phyloP scores from a whole-genome alignment of 2,329 filamentous ascomycete genomes.

The Aulographum hederae region DNA sequence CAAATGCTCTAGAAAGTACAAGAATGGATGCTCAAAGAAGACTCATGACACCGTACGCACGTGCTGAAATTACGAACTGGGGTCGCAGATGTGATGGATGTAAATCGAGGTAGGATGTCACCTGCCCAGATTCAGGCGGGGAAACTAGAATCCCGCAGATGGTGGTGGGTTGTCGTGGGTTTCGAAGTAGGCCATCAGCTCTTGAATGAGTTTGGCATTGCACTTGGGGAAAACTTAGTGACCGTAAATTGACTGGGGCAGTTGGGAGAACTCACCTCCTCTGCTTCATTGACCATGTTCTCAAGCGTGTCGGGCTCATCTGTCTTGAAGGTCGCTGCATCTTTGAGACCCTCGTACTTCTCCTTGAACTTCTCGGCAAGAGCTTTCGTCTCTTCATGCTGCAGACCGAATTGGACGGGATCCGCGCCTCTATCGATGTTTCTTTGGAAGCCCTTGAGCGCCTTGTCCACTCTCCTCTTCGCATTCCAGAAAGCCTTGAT shows the following conservation, averaged over 20 bases:
- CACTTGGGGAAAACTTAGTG: slow-evolving; percentile 1
- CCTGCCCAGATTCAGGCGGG: not conserved
- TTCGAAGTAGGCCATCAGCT: slow-evolving; percentile 6
- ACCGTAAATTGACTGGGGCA: not conserved
- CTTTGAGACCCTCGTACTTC: slow-evolving; percentile 5
- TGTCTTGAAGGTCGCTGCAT: slow-evolving; percentile 5
- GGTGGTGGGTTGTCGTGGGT: slow-evolving; percentile 6
- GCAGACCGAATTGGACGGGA: slow-evolving; percentile 6
- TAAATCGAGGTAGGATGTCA: not conserved
- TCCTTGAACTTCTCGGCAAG: slow-evolving; percentile 4
- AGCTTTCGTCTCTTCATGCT: slow-evolving; percentile 6
- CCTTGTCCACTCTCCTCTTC: slow-evolving; percentile 6
- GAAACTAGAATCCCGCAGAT: slow-evolving; percentile 5
- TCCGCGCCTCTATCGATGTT: slow-evolving; percentile 5
- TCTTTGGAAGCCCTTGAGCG: slow-evolving; percentile 5
- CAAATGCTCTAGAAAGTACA: too few relatives aligned
- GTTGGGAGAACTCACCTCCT: slow-evolving; percentile 4
- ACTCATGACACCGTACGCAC: too few relatives aligned
- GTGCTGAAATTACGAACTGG: not conserved
- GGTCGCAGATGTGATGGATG: not conserved
- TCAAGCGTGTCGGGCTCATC: slow-evolving; percentile 5
- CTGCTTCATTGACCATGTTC: slow-evolving; percentile 4
- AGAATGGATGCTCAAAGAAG: too few relatives aligned
- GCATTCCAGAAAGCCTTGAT: slow-evolving; percentile 6
- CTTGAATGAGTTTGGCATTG: slow-evolving; percentile 5